Conservation (phyloP, 2,329 filamentous ascomycete species). For the Emmonsiellopsis sp. region DNA sequence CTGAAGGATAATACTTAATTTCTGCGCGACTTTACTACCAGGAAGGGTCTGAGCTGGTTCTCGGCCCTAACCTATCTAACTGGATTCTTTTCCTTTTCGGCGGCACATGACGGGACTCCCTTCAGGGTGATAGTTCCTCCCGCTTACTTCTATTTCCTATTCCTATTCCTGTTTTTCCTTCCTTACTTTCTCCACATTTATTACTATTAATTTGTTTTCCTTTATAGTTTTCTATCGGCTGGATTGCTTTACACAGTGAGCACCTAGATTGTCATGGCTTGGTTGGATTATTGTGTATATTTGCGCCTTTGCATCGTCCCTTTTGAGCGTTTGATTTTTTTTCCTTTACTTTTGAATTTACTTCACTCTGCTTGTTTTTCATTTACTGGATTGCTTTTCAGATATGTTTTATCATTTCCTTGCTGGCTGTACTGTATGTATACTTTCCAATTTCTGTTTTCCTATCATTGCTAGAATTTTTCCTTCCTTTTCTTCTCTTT, state of each 20-base stretch:
- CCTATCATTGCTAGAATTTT: background rate
- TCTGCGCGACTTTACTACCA: background rate
- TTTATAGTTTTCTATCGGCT: background rate
- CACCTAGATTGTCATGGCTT: background rate
- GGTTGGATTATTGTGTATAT: constrained; percentile 5
- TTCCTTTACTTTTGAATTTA: background rate
- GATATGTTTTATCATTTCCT: constrained; percentile 1
- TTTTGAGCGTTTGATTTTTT: constrained; percentile 5
- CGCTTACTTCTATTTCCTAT: background rate
- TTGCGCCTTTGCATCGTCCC: background rate
- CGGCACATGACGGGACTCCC: background rate
- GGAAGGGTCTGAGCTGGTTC: background rate
- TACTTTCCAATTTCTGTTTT: background rate
- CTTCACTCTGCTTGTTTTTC: background rate
- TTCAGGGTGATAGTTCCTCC: background rate
- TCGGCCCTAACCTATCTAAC: background rate
- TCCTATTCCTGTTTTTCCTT: background rate
- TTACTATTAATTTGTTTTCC: background rate
- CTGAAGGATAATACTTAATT: background rate
- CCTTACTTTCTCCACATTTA: background rate
- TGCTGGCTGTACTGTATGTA: background rate
- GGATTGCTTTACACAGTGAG: background rate
- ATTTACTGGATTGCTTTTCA: background rate
- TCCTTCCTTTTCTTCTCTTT: background rate
- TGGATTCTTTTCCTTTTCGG: background rate